Evolutionary conservation across 495 filamentous ascomycete species (phyloP).

Genomic region (Oleoguttula mirabilis): DNA sequence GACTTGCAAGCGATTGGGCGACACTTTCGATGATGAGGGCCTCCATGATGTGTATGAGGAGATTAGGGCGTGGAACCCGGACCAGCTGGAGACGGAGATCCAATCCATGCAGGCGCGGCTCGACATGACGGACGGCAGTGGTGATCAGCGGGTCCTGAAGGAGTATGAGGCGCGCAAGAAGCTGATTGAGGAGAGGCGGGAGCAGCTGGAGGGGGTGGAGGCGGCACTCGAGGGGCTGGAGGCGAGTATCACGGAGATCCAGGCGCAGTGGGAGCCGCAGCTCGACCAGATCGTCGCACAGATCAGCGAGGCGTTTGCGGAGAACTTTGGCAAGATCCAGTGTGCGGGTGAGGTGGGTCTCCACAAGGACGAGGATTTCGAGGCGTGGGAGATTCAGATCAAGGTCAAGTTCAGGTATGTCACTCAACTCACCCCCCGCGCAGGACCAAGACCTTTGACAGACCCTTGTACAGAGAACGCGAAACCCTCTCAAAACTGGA

Average conservation of each 20-base stretch:
- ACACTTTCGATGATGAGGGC: constrained; percentile 26
- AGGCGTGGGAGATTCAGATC: constrained; percentile 87
- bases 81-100: constrained; percentile 63
- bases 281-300: constrained; percentile 63
- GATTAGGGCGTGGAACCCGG: constrained; percentile 39
- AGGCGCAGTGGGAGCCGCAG: constrained; percentile 65
- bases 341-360: constrained; percentile 88
- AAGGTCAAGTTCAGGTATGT: constrained; percentile 80
- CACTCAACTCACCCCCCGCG: background rate
- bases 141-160: constrained; percentile 48
- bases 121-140: constrained; percentile 63
- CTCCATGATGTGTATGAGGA: constrained; percentile 21
- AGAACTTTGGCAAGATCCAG: constrained; percentile 85
- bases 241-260: constrained; percentile 46
- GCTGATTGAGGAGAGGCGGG: constrained; percentile 43
- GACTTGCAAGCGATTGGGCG: background rate
- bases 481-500: constrained; percentile 75
- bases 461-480: constrained; percentile 43
- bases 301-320: constrained; percentile 79
- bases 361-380: constrained; percentile 72
- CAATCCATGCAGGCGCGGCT: constrained; percentile 60
- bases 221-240: constrained; percentile 39
- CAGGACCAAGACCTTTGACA: background rate
- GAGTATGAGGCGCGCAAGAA: constrained; percentile 62
- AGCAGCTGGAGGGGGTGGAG: constrained; percentile 36